Percentiles rank a stretch among this genome's conserved stretches.
These are phyloP conservation scores for Castanopsis chinensis DNA, from an alignment of 306 rosid genomes.

Conservation along the genomic window DNA sequence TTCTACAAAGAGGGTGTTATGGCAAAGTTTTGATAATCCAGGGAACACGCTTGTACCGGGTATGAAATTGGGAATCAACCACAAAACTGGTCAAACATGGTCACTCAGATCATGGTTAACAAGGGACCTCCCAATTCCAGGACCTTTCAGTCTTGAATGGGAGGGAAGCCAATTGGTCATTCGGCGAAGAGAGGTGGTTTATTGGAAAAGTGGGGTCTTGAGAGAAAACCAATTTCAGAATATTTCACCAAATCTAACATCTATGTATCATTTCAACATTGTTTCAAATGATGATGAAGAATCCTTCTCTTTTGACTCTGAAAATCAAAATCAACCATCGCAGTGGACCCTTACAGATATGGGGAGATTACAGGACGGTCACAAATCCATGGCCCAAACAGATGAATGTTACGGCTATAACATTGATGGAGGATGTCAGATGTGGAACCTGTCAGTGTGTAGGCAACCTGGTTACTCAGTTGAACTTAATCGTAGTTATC, in stretches of 20 bases:
- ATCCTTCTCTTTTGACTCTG: too few relatives aligned
- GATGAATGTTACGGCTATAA: neutral
- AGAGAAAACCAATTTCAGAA: too few relatives aligned
- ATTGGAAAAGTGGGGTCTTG: too few relatives aligned
- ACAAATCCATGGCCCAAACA: neutral
- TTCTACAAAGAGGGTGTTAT: neutral
- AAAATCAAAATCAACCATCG: neutral
- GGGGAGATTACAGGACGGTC: slow-evolving; percentile 6
- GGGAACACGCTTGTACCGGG: neutral
- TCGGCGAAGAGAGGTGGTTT: too few relatives aligned
- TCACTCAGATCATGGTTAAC: neutral
- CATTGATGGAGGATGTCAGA: too few relatives aligned
- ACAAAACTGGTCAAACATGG: neutral
- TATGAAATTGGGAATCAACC: slow-evolving; percentile 2
- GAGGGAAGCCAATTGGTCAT: too few relatives aligned
- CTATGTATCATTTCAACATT: neutral
- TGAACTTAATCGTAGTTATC: neutral
- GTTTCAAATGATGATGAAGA: neutral
- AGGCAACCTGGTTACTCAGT: slow-evolving; percentile 6
- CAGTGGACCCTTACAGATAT: slow-evolving; percentile 1
- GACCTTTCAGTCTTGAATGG: neutral
- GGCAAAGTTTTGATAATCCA: slow-evolving; percentile 21
- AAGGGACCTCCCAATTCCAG: neutral
- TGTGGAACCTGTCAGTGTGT: slow-evolving; percentile 4
- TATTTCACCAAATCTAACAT: too few relatives aligned